These are phyloP conservation scores for Biscogniauxia marginata DNA, from an alignment of 2,329 filamentous ascomycete genomes.

Conservation along the genomic window DNA sequence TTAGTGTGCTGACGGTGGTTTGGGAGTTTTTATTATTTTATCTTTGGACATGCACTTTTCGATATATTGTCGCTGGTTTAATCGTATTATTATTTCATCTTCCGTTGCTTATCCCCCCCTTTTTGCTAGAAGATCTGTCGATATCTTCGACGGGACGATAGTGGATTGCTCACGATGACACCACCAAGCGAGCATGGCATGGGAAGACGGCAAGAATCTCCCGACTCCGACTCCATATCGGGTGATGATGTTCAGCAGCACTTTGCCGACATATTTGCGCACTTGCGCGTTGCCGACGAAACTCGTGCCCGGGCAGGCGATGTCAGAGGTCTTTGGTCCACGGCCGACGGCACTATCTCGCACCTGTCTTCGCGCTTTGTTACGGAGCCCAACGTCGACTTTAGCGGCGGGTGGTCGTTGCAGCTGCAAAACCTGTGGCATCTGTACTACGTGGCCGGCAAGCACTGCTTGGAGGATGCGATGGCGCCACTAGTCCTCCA, in stretches of 20 bases:
- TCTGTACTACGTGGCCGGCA: slow-evolving; percentile 20
- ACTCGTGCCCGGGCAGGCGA: slow-evolving; percentile 18
- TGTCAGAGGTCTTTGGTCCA: slow-evolving; percentile 17
- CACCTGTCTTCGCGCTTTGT: slow-evolving; percentile 21
- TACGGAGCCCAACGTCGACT: slow-evolving; percentile 21
- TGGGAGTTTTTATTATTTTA: neutral
- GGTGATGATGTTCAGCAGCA: slow-evolving; percentile 15
- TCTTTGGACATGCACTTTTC: neutral
- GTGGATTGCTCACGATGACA: slow-evolving; percentile 10
- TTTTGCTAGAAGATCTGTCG: no score
- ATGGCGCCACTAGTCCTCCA: slow-evolving; percentile 19
- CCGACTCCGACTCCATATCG: slow-evolving; percentile 3
- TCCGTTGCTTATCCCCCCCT: no score
- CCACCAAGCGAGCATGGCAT: slow-evolving; percentile 6
- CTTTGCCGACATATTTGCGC: slow-evolving; percentile 19
- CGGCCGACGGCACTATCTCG: slow-evolving; percentile 19
- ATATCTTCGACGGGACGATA: neutral
- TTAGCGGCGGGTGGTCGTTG: slow-evolving; percentile 18
- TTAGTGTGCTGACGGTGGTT: neutral
- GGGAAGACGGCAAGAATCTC: slow-evolving; percentile 1
- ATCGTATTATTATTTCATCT: no score
- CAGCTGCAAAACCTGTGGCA: slow-evolving; percentile 25
- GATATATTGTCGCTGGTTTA: neutral
- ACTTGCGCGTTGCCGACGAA: slow-evolving; percentile 18
- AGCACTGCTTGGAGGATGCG: slow-evolving; percentile 12